Evolutionary conservation across 2,329 filamentous ascomycete species (phyloP), one percentile per base, ranked within the genome.

Genomic region (Lachnellula subtilissima): DNA sequence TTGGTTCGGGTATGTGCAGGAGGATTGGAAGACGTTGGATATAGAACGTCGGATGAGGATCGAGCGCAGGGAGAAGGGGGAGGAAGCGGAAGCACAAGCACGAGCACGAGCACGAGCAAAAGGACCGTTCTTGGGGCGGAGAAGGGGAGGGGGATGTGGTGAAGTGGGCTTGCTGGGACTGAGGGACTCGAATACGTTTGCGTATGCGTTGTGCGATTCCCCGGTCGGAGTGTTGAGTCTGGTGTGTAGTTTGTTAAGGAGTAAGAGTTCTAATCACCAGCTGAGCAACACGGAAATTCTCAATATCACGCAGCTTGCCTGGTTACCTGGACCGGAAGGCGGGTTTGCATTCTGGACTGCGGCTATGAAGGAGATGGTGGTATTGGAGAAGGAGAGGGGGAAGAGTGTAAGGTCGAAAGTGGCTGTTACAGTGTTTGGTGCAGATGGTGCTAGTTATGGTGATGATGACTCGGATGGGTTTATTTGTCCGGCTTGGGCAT

Each of bases 291-390:
- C 74, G 14, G 81, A 87, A 53, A 73, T 88, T 23, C 74, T 88
- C 56, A 82, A 81, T 17, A 73, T 85, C 63, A 79, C 82, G 1
- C 79, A 82, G 66, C 71, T 87, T 28, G 79, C 83, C 22, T 88
- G 85, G 86, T 70, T 88, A 0, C 84, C 85, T 0, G 85, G 85
- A 0, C 84, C 84, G 0, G 85, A 88, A 64, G 78, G 78, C 1
- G 78, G 77, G 3, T 69, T 86, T 62, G 73, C 83, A 25, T 86
- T 79, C 54, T 82, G 78, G 79, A 74, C 78, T 17, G 53, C 57
- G 25, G 66, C 64, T 2, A 48, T 57, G 14, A 50, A 48, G 9
- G 67, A 69, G 35, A 52, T 58, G 3, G 56, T 56, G 14, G 39
- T 36, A 9, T 50, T 58, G 37, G 48, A 54, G 32, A 59, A 48